These are phyloP conservation scores for Mucor velutinosus DNA, from an alignment of 371 early-diverging fungal species.

Conservation along the genomic window DNA sequence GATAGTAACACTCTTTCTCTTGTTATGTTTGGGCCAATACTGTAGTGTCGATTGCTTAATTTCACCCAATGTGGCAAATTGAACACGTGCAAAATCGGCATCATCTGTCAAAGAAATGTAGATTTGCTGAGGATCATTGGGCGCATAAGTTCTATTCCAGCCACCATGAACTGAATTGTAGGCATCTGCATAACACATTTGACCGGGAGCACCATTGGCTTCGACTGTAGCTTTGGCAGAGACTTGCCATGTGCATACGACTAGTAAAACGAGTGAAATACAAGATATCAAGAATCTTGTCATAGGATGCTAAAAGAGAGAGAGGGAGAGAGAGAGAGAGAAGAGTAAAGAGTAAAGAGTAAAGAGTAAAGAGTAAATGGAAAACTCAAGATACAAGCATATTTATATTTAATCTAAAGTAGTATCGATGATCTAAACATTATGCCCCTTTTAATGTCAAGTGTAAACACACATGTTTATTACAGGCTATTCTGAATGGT, in stretches of 20 bases:
- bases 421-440: not conserved
- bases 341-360: not conserved
- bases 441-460: not conserved
- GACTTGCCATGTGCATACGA: not conserved
- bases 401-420: not conserved
- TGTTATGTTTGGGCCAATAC: slow-evolving; percentile 38
- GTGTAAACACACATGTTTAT: slow-evolving; percentile 4
- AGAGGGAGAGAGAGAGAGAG: not conserved
- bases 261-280: not conserved
- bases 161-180: slow-evolving; percentile 15
- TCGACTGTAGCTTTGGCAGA: not conserved
- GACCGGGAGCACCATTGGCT: slow-evolving; percentile 20
- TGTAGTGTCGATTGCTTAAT: slow-evolving; percentile 24
- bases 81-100: slow-evolving; percentile 35
- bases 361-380: not conserved
- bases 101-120: slow-evolving; percentile 39
- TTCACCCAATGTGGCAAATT: slow-evolving; percentile 39
- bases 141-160: slow-evolving; percentile 28
- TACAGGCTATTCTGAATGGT: slow-evolving; percentile 3
- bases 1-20: not conserved
- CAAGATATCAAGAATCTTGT: not conserved
- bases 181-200: slow-evolving; percentile 21
- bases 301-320: not conserved
- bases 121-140: slow-evolving; percentile 47
- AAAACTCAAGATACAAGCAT: not conserved